Evolutionary conservation across 2,329 filamentous ascomycete species (phyloP), one percentile per base, ranked within the genome.

Genomic region (Rhinocladiella similis): DNA sequence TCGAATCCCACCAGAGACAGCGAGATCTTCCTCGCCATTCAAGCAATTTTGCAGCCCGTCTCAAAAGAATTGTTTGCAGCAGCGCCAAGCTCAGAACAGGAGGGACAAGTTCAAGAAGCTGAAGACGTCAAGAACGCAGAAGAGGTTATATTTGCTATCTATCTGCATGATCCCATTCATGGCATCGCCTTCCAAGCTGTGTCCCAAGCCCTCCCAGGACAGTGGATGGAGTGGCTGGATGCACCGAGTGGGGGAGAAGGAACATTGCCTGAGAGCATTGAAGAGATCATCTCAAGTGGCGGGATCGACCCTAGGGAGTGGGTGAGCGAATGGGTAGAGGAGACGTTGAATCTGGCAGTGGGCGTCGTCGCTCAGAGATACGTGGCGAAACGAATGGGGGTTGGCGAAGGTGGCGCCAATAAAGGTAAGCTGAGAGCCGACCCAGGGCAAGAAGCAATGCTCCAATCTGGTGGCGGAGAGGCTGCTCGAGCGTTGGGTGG

Each of bases 311-410:
- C 94, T 0, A 82, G 94, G 56, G 94, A 99, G 72, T 99, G 94
- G 94, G 90, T 96, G 36, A 89, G 92, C 2, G 94, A 97, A 73
- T 99, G 94, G 94, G 83, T 99, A 46, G 93, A 97, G 75, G 93
- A 97, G 75, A 77, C 86, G 0, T 80, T 99, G 29, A 85, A 80
- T 39, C 77, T 97, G 47, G 83, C 86, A 3, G 83, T 95, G 0
- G 93, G 94, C 16, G 79, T 96, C 6, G 87, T 97, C 3, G 94
- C 94, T 2, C 94, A 99, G 80, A 82, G 92, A 62, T 99, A 99
- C 70, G 94, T 99, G 18, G 93, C 94, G 3, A 84, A 89, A 59
- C 81, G 94, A 54, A 99, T 99, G 94, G 93, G 94, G 12, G 93
- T 99, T 9, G 93, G 93, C 12, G 91, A 96, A 72, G 89, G 89